Evolutionary conservation across 2,329 filamentous ascomycete genomes (phyloP).

Genomic region (Fusarium sambucinum): DNA sequence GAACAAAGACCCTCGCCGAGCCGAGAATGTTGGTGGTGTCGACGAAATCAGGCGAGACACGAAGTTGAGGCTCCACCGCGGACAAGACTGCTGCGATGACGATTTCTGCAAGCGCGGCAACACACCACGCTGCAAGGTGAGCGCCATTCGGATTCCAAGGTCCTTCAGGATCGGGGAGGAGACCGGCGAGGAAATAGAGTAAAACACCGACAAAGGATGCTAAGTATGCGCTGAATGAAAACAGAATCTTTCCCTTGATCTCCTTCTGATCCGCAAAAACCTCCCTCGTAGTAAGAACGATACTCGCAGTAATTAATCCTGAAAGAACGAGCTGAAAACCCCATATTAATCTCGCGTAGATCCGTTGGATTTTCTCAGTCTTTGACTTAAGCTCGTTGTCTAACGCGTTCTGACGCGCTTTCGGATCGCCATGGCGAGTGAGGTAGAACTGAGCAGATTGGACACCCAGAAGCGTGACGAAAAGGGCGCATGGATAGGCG

Average conservation of each 20-base stretch:
- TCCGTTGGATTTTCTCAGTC: constrained; percentile 45
- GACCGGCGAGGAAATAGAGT: constrained; percentile 57
- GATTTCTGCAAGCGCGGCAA: constrained; percentile 52
- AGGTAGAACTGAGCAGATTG: constrained; percentile 56
- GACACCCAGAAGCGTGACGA: constrained; percentile 52
- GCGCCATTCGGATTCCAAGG: constrained; percentile 57
- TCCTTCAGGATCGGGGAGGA: constrained; percentile 59
- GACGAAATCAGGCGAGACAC: constrained; percentile 48
- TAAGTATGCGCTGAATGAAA: constrained; percentile 58
- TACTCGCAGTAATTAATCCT: constrained; percentile 52
- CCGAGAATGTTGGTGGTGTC: constrained; percentile 50
- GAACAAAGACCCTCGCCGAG: constrained; percentile 49
- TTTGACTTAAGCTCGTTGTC: constrained; percentile 48
- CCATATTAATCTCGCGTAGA: constrained; percentile 54
- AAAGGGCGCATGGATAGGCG: constrained; percentile 56
- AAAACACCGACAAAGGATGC: constrained; percentile 57
- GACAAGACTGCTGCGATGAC: constrained; percentile 54
- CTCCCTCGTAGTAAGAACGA: constrained; percentile 50
- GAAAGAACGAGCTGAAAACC: constrained; percentile 52
- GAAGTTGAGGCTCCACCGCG: constrained; percentile 48
- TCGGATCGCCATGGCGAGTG: constrained; percentile 45
- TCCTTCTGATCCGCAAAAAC: constrained; percentile 50
- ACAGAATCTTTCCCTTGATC: constrained; percentile 46
- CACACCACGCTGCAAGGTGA: constrained; percentile 55
- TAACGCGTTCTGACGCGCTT: constrained; percentile 43